Conservation (phyloP, 23 red algal genomes). For the Porphyridium purpureum region DNA sequence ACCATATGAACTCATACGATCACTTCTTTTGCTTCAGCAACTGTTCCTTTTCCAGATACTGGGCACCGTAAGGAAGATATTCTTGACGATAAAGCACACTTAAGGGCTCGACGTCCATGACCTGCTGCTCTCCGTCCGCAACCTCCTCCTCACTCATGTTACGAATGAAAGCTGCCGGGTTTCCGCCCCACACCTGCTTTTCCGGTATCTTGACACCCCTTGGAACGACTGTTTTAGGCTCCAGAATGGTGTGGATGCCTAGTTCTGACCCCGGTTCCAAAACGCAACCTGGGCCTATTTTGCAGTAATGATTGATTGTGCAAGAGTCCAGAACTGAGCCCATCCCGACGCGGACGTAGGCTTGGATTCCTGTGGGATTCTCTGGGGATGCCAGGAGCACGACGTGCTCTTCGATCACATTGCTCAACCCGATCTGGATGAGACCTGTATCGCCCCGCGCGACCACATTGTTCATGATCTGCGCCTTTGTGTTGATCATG, state of each 20-base stretch:
- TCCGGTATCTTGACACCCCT: not conserved
- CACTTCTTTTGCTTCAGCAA: no score
- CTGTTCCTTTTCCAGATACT: not conserved
- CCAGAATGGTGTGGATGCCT: not conserved
- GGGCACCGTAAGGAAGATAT: not conserved
- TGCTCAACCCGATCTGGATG: slow-evolving; percentile 17
- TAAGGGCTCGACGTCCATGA: not conserved
- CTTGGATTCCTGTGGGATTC: not conserved
- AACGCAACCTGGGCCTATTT: not conserved
- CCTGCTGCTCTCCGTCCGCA: not conserved
- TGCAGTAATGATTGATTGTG: not conserved
- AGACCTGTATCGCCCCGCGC: slow-evolving; percentile 68
- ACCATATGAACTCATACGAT: no score
- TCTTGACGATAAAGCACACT: not conserved
- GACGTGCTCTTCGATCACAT: not conserved
- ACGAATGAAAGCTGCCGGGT: not conserved
- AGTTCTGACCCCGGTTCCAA: not conserved
- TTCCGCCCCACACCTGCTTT: not conserved
- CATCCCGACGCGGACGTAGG: not conserved
- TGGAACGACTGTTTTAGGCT: not conserved
- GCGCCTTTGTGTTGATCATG: slow-evolving; percentile 37
- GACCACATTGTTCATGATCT: slow-evolving; percentile 62
- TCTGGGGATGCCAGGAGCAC: not conserved
- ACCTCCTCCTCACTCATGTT: not conserved
- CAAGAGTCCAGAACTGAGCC: not conserved